Conservation (phyloP, 2,329 filamentous ascomycete species). For the Trichoderma endophyticum region DNA sequence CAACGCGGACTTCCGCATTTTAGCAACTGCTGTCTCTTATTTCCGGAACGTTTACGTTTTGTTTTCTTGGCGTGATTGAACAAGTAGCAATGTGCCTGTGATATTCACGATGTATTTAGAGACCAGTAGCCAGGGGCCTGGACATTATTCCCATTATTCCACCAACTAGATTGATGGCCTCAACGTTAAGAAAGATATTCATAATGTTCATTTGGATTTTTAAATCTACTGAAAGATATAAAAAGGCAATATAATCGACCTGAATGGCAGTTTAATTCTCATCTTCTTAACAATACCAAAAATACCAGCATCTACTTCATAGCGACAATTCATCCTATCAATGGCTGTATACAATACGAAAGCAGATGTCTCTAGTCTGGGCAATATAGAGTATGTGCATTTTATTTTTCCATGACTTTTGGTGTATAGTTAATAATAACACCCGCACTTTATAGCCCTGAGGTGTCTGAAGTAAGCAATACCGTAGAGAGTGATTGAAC, state of each 20-base stretch:
- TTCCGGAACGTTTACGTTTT: background rate
- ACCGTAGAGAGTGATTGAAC: background rate
- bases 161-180: background rate
- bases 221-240: background rate
- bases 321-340: background rate
- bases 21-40: background rate
- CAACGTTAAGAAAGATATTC: background rate
- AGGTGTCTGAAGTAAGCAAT: background rate
- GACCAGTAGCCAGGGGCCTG: background rate
- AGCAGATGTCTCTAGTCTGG: background rate
- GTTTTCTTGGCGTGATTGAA: background rate
- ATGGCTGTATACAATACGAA: background rate
- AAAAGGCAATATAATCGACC: background rate
- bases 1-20: background rate
- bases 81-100: background rate
- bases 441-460: background rate
- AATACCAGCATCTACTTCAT: background rate
- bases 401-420: background rate
- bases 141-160: background rate
- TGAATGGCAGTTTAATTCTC: background rate
- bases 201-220: background rate
- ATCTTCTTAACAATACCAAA: background rate
- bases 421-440: background rate
- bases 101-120: background rate
- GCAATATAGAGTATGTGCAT: background rate